These are phyloP conservation scores for Heliamphora pulchella DNA, from an alignment of 179 eudicot species.

Conservation along the genomic window DNA sequence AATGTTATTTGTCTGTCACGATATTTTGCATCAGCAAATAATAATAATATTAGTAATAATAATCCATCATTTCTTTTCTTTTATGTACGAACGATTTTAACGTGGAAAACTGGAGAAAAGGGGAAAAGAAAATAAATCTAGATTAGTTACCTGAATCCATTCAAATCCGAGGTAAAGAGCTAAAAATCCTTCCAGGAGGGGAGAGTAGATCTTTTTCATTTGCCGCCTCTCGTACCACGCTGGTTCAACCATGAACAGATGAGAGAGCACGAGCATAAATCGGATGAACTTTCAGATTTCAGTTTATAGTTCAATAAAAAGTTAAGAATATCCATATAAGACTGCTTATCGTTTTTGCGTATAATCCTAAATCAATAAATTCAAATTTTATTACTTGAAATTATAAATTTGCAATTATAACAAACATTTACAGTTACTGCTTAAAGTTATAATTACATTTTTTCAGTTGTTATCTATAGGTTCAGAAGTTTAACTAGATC, in stretches of 20 bases:
- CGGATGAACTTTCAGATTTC: too few species aligned
- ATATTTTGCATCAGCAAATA: not conserved
- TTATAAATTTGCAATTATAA: too few species aligned
- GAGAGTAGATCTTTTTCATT: constrained; percentile 92
- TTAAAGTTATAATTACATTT: too few species aligned
- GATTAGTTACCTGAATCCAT: constrained; percentile 78
- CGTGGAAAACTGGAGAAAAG: too few species aligned
- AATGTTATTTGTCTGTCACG: constrained; percentile 63
- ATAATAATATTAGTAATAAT: not conserved
- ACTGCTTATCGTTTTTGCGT: too few species aligned
- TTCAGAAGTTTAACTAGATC: too few species aligned
- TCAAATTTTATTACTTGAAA: too few species aligned
- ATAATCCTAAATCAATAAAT: too few species aligned
- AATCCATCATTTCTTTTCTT: not conserved
- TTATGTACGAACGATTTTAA: not conserved
- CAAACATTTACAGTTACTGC: too few species aligned
- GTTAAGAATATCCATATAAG: too few species aligned
- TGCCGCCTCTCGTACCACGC: constrained; percentile 97
- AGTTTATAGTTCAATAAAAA: too few species aligned
- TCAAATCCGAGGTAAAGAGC: constrained; percentile 95
- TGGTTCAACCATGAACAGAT: constrained; percentile 18
- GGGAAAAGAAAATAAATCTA: not conserved
- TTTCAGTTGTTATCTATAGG: too few species aligned
- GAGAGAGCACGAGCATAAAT: not conserved
- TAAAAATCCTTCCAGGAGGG: constrained; percentile 75